These are phyloP conservation scores for Penicillium bialowiezense DNA, from an alignment of 495 filamentous ascomycete genomes.

Conservation along the genomic window DNA sequence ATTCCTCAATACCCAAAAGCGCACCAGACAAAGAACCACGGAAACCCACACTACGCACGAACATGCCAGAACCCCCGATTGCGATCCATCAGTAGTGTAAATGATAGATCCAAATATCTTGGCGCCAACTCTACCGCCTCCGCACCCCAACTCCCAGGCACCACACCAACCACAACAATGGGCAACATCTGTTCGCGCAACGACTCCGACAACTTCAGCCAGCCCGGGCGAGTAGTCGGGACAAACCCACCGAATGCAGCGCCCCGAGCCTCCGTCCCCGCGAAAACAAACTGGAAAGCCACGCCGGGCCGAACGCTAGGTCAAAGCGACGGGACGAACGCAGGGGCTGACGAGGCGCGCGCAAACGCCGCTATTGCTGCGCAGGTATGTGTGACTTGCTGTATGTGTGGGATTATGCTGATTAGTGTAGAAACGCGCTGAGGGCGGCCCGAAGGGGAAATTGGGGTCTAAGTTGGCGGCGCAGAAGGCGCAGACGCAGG, in stretches of 20 bases:
- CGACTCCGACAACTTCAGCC: conserved; percentile 51
- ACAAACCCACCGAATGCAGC: conserved; percentile 18
- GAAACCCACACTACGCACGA: no score
- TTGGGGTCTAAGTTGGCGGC: conserved; percentile 59
- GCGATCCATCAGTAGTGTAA: no score
- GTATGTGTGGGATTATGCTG: background rate
- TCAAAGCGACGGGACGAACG: conserved; percentile 22
- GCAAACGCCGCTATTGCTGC: conserved; percentile 64
- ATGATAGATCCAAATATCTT: background rate
- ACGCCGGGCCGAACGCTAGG: conserved; percentile 58
- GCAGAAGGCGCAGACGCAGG: conserved; percentile 63
- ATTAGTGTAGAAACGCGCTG: conserved; percentile 37
- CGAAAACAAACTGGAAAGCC: conserved; percentile 40
- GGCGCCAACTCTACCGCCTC: background rate
- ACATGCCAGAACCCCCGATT: no score
- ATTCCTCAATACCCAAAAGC: no score
- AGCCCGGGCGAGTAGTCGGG: conserved; percentile 62
- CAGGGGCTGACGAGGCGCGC: conserved; percentile 44
- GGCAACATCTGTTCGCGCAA: conserved; percentile 71
- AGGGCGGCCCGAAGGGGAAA: conserved; percentile 46
- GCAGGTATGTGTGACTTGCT: conserved; percentile 46
- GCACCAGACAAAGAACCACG: no score
- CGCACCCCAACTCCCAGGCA: background rate
- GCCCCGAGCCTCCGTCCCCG: conserved; percentile 36
- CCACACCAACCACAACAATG: conserved; percentile 45